These are phyloP conservation scores for Tylopilus rubrobrunneus DNA, from an alignment of 768 basidiomycete species.

Conservation along the genomic window DNA sequence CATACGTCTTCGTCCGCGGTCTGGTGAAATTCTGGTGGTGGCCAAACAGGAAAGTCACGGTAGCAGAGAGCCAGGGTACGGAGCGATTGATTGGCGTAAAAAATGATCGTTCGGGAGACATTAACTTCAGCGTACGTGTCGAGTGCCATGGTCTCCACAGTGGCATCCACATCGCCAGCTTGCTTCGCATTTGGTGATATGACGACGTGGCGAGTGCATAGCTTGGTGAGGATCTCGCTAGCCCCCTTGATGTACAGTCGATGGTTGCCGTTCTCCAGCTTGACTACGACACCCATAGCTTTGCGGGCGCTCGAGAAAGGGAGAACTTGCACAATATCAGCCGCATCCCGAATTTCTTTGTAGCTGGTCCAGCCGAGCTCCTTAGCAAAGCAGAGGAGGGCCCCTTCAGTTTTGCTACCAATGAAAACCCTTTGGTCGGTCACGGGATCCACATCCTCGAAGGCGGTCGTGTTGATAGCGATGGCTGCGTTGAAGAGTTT, in stretches of 20 bases:
- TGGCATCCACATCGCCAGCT: conserved; percentile 16
- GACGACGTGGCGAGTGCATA: conserved; percentile 70
- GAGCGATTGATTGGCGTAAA: conserved; percentile 95
- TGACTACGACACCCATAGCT: conserved; percentile 89
- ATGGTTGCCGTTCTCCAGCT: conserved; percentile 44
- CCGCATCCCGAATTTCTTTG: conserved; percentile 56
- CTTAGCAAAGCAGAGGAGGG: conserved; percentile 81
- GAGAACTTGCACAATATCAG: conserved; percentile 74
- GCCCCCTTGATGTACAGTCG: conserved; percentile 91
- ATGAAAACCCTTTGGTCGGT: conserved; percentile 63
- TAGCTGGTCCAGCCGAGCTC: conserved; percentile 76
- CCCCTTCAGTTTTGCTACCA: conserved; percentile 95
- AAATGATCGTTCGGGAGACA: conserved; percentile 90
- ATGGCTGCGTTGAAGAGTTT: conserved; percentile 81
- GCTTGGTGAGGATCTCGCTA: conserved; percentile 84
- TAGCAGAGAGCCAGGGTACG: conserved; percentile 95
- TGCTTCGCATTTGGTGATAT: conserved; percentile 37
- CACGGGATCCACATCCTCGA: conserved; percentile 72
- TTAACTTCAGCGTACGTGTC: conserved; percentile 71
- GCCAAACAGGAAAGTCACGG: conserved; percentile 83
- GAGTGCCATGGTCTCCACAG: conserved; percentile 58
- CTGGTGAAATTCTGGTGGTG: conserved; percentile 48
- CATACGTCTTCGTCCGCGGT: conserved; percentile 53
- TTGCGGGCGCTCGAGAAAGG: conserved; percentile 94
- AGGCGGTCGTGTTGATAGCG: conserved; percentile 91